Evolutionary conservation across 768 basidiomycete species (phyloP), one percentile per base, ranked within the genome.

Genomic region (Hortiboletus flavorubellus): DNA sequence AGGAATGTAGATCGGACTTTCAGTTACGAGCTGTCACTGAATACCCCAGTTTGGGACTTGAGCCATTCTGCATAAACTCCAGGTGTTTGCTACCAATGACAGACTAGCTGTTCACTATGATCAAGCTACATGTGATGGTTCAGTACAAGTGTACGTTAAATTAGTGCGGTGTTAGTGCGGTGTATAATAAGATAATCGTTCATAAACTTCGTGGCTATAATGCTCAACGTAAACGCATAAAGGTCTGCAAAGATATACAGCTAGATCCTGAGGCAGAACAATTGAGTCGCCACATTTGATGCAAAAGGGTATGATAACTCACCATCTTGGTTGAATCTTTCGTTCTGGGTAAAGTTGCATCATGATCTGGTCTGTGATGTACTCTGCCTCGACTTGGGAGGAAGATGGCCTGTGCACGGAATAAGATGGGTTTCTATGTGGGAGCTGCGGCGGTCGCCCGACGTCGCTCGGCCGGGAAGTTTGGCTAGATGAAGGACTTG

Each of bases 311-410:
- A 51, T 15, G 41, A 34, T 2, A 12, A 49, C 69, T 54, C 46
- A 72, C 69, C 69, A 71, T 60, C 69, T 59, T 12, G 69, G 69
- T 46, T 67, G 71, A 16, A 71, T 71, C 29, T 55, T 53, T 56
- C 58, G 68, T 56, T 71, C 69, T 29, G 69, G 69, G 41, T 72
- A 72, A 11, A 71, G 59, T 38, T 67, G 56, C 69, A 71, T 71
- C 67, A 71, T 62, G 43, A 72, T 72, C 49, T 72, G 71, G 57
- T 71, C 69, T 2, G 69, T 64, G 35, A 62, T 65, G 53, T 58
- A 71, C 56, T 72, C 69, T 14, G 67, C 61, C 53, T 71, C 63
- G 51, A 65, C 69, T 45, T 72, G 67, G 37, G 66, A 62, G 12
- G 69, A 59, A 21, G 65, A 54, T 3, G 65, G 56, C 41, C 65